Base-by-base conservation (phyloP, 176 grass and related monocot species). In the Hordeum marinum region DNA sequence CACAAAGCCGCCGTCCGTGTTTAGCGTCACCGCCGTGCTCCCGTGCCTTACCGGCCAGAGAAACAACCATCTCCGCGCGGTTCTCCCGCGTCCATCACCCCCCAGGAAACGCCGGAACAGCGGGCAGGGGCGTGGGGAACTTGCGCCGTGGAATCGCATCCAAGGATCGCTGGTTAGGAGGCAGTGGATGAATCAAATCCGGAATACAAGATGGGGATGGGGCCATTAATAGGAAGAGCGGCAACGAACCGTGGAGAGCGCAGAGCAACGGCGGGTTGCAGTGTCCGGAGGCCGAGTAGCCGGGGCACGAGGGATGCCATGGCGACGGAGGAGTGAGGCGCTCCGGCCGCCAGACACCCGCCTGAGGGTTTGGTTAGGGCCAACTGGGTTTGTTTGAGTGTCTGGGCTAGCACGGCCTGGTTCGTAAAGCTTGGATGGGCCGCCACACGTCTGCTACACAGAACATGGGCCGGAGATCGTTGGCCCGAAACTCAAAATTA, bases 1-100 rank as follows among this genome's bases (percentile, higher is more conserved):
- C 3, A 75, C 90, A 11, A 91, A 85, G 61, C 65, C 75, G 18
- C 85, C 82, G 32, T 69, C 84, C n/a, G 86, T 91, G 63, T 85
- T 61, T 58, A 89, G 78, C 1, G 76, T 87, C 18, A 97, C 55
- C 7, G 46, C 63, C 59, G 89, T 87, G 70, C 81, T 89, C 77
- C 83, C 25, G 57, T 62, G 63, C 68, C 81, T 90, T 27, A 73
- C 48, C 12, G 82, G 88, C 24, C 65, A 43, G 18, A 41, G 69
- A 45, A 81, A 82, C 61, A 62, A 63, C 21, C 80, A 40, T 23
- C 62, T 42, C 72, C 35, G 6, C 9, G 3, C 59, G 36, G 31
- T 4, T 31, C n/a, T 7, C 55, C 55, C 69, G 39, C 15, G 31
- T 35, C 21, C 78, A 32, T 45, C 65, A 34, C 59, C 21, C 15